phyloP scores from a whole-genome alignment of 345 rosid genomes.

The Chamaenerion angustifolium region DNA sequence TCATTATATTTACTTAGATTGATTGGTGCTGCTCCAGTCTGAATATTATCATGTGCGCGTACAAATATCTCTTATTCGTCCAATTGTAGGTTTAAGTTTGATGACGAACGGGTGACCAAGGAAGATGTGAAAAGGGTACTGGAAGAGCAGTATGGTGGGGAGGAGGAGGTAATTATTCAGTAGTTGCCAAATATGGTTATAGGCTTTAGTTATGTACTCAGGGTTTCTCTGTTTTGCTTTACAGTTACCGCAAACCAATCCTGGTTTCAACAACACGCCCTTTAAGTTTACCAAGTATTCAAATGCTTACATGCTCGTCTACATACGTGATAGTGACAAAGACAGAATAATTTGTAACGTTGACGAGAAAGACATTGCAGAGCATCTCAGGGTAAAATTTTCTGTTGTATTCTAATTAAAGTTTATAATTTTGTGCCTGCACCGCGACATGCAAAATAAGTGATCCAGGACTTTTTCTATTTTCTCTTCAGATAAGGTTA shows the following conservation, averaged over 20 bases:
- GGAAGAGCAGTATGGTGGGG: conserved; percentile 99
- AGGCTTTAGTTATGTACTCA: conserved; percentile 8
- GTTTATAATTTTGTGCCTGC: neutral
- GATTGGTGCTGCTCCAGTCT: too few relatives aligned
- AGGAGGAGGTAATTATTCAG: conserved; percentile 66
- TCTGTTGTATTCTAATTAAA: conserved; percentile 2
- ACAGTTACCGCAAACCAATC: conserved; percentile 86
- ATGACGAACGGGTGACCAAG: conserved; percentile 97
- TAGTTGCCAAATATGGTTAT: conserved; percentile 1
- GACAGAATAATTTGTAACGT: conserved; percentile 90
- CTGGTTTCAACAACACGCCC: conserved; percentile 84
- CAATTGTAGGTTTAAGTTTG: conserved; percentile 69
- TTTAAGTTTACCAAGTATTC: conserved; percentile 95
- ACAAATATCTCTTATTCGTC: neutral
- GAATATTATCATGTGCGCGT: neutral
- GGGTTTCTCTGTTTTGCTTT: conserved; percentile 9
- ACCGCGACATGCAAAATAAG: neutral
- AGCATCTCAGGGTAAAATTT: conserved; percentile 71
- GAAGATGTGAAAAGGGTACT: conserved; percentile 82
- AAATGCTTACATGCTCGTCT: conserved; percentile 98
- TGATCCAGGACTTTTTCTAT: too few relatives aligned
- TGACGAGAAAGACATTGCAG: conserved; percentile 97
- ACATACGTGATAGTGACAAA: conserved; percentile 86
- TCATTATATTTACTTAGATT: too few relatives aligned
- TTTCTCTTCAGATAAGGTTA: conserved; percentile 55